Base-by-base conservation (phyloP, 371 early-diverging fungal genomes). In the Lichtheimia corymbifera region DNA sequence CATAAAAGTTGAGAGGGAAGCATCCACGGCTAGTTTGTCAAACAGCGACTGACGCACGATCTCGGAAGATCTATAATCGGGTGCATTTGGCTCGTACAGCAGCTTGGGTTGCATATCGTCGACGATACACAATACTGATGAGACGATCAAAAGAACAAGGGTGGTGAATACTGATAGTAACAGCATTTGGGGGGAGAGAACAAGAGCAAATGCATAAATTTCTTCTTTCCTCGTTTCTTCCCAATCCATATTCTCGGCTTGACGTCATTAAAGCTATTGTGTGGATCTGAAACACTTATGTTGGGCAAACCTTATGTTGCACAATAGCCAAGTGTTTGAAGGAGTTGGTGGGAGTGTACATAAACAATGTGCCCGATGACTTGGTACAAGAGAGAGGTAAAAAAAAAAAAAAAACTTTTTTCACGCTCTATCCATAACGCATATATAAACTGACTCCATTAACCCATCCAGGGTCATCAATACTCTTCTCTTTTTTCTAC, bases 11-110 rank as follows among this genome's bases (percentile, higher is more conserved):
- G 74, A 72, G 1, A 80, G 50, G 5, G 74, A 61, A 42, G 71
- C 52, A 41, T 80, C 81, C 2, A 72, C 73, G 13, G 81, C 77
- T 20, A 80, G 59, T 61, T 68, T 73, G 60, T 80, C 81, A 66
- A 80, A 77, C 45, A 80, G 61, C 14, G 81, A 74, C 51, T 77
- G 72, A 14, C 28, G 70, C 18, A 44, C 22, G 22, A 41, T 47
- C 13, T 50, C 61, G 28, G 71, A 47, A 53, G 58, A 44, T 58
- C 59, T 54, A 53, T 77, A 77, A 45, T 74, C 74, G 17, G 74
- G 74, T 22, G 71, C 74, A 40, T 69, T 64, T 7, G 74, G 77
- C 40, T 77, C 72, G 62, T 74, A 77, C 22, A 74, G 50, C 20
- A 74, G 35, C 42, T 68, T 56, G 28, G 67, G 61, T 30, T 17